Evolutionary conservation across 164 flowering plant genomes (phyloP).

Genomic region (Taxillus chinensis): DNA sequence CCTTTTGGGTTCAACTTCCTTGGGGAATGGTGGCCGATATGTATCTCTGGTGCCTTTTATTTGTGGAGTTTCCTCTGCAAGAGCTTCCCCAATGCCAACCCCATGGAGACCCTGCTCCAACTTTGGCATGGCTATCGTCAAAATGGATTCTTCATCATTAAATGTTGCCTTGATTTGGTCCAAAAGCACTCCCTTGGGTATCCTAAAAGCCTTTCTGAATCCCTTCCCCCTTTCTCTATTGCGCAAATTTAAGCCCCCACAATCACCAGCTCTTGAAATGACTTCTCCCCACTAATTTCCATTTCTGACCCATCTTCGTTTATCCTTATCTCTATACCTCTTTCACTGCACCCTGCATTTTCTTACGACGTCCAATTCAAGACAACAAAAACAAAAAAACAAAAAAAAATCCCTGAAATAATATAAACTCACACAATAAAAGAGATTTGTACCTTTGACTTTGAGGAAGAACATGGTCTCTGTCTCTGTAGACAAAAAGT

Average conservation of each 20-base stretch:
- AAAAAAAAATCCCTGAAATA: too few species aligned
- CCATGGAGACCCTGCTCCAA: constrained; percentile 37
- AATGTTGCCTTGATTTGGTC: constrained; percentile 49
- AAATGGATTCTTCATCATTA: constrained; percentile 30
- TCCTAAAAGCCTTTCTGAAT: constrained; percentile 43
- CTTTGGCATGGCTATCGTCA: constrained; percentile 54
- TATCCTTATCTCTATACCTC: constrained; percentile 41
- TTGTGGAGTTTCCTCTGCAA: constrained; percentile 18
- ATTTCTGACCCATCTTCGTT: constrained; percentile 46
- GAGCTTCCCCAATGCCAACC: constrained; percentile 34
- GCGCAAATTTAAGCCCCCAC: constrained; percentile 27
- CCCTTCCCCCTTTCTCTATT: constrained; percentile 26
- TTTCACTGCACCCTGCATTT: constrained; percentile 40
- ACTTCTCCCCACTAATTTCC: constrained; percentile 38
- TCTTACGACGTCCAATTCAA: not conserved
- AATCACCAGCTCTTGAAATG: constrained; percentile 41
- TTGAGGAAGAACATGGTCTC: constrained; percentile 48
- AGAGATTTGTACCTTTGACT: constrained; percentile 35
- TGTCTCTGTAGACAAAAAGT: constrained; percentile 46
- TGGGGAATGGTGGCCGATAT: not conserved
- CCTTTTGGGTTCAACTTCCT: not conserved
- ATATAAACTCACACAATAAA: too few species aligned
- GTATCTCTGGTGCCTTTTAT: not conserved
- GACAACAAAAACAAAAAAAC: not conserved
- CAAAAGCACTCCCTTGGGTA: constrained; percentile 51